phyloP scores from a whole-genome alignment of 306 rosid genomes.

The Lithocarpus polystachyus region DNA sequence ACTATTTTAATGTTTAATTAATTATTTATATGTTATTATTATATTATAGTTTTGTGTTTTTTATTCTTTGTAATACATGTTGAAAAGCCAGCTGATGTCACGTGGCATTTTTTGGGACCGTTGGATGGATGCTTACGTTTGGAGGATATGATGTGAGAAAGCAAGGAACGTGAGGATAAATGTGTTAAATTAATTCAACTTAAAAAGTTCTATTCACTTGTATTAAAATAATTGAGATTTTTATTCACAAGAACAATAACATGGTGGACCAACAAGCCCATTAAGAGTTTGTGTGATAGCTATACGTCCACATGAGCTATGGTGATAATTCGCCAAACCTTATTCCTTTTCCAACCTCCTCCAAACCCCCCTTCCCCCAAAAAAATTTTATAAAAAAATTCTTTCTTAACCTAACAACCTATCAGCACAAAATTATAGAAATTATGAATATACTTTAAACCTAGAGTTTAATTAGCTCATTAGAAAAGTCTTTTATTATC shows the following conservation, averaged over 20 bases:
- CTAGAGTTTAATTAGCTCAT: too few relatives aligned
- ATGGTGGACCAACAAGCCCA: constrained; percentile 31
- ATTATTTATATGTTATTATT: neutral
- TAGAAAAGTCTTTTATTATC: too few relatives aligned
- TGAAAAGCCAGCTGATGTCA: neutral
- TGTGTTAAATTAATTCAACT: neutral
- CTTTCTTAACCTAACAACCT: neutral
- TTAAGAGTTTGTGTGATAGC: constrained; percentile 19
- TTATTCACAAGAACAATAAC: constrained; percentile 7
- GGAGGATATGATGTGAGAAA: neutral
- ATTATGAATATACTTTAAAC: too few relatives aligned
- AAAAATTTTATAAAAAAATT: neutral
- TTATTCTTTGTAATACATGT: neutral
- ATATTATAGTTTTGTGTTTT: neutral
- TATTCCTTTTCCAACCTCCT: neutral
- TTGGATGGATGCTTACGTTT: neutral
- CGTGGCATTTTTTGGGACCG: neutral
- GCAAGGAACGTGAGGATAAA: neutral
- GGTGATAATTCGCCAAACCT: constrained; percentile 34
- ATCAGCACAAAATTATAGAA: too few relatives aligned
- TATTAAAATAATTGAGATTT: constrained; percentile 13
- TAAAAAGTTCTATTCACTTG: neutral
- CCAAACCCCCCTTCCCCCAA: neutral
- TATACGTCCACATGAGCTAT: constrained; percentile 25
- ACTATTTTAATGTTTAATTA: neutral